Evolutionary conservation across 805 yeast genomes (phyloP).

Genomic region (Wickerhamomyces silvicola): DNA sequence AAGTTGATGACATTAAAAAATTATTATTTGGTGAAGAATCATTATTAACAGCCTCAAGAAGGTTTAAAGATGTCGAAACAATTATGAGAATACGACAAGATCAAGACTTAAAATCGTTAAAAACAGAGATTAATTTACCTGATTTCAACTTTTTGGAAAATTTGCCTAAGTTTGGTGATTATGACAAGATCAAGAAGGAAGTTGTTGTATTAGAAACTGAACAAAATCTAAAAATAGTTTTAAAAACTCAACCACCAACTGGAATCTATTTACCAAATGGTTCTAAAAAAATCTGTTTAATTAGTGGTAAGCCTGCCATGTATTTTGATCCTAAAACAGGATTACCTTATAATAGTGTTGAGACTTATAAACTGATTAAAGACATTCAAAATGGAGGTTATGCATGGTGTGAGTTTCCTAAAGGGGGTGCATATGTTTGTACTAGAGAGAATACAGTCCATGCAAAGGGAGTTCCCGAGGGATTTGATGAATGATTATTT

Average conservation of each 20-base stretch:
- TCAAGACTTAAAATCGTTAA: background rate
- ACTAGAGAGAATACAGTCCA: constrained; percentile 37
- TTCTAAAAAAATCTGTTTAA: constrained; percentile 58
- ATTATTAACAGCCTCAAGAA: constrained; percentile 41
- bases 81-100: constrained; percentile 34
- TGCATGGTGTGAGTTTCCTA: constrained; percentile 45
- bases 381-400: constrained; percentile 49
- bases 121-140: constrained; percentile 37
- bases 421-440: constrained; percentile 43
- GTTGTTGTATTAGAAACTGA: constrained; percentile 38
- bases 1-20: constrained; percentile 23
- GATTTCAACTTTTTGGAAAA: constrained; percentile 26
- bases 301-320: constrained; percentile 72
- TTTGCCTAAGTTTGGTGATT: constrained; percentile 57
- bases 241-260: constrained; percentile 66
- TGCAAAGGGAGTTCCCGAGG: constrained; percentile 86
- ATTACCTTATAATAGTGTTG: constrained; percentile 78
- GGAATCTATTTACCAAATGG: constrained; percentile 71
- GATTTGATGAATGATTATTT: constrained; percentile 42
- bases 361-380: constrained; percentile 64
- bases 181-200: constrained; percentile 33
- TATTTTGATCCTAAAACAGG: constrained; percentile 88
- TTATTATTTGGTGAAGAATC: constrained; percentile 62
- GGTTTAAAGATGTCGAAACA: constrained; percentile 51
- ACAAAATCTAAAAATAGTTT: constrained; percentile 41